Base-by-base conservation (phyloP, 2,329 filamentous ascomycete genomes). In the Xylogone sp. region DNA sequence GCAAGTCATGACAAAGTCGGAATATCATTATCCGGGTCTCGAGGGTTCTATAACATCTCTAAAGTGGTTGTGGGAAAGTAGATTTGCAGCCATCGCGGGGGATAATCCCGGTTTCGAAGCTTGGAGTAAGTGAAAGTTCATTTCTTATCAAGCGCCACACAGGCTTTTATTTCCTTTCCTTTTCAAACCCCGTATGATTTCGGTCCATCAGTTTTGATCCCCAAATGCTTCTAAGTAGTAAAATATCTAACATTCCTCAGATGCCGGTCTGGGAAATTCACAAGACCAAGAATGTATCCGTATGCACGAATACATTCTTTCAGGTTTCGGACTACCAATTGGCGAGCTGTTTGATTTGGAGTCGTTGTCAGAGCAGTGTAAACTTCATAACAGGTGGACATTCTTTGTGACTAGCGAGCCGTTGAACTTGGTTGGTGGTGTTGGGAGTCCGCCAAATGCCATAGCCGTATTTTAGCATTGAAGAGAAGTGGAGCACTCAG, bases 351-450 rank as follows among this genome's bases (percentile, higher is more conserved):
- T 55, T 20, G 51, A 57, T 48, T 47, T 59, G 16, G 75, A 79
- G 54, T 75, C 68, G 43, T 66, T 85, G 43, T 72, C 77, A 1
- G 68, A 69, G 43, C 74, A 77, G 44, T 81, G 81, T 59, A 73
- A 74, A 62, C 70, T 74, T 62, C 72, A 73, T 46, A 67, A 70
- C 13, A 68, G 75, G 22, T 85, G 79, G 66, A 76, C 72, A 10
- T 86, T 86, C 59, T 74, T 86, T 68, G 71, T 86, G 24, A 79
- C 78, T 0, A 82, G 77, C 49, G 72, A 70, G 10, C 81, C 82
- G 1, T 65, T 81, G 34, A 84, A 84, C 60, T 74, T 79, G 27
- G 74, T 75, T 5, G 75, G 79, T 3, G 57, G 75, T 2, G 62
- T 77, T 3, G 74, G 68, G 3, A 76, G 71, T 21, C 75, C 73